These are phyloP conservation scores for Sesbania bispinosa DNA, from an alignment of 306 rosid species.

Conservation along the genomic window DNA sequence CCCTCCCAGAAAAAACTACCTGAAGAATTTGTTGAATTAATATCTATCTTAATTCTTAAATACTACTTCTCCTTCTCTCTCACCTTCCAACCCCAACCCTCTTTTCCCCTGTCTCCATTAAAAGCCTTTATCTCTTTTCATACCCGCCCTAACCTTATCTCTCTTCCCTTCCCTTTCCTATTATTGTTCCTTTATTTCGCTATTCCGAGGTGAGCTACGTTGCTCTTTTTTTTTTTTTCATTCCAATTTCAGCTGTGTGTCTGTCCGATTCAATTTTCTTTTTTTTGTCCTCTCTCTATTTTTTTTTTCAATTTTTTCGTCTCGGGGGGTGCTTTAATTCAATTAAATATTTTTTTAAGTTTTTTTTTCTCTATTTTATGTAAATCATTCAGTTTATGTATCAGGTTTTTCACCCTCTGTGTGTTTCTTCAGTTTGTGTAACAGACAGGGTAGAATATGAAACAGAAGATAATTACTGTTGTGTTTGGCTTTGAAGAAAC, in stretches of 20 bases:
- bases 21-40: conserved; percentile 21
- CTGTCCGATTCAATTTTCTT: neutral
- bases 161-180: neutral
- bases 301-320: conserved; percentile 16
- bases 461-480: conserved; percentile 22
- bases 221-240: neutral
- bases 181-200: neutral
- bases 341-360: neutral
- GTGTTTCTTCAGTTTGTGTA: conserved; percentile 1
- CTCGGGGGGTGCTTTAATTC: neutral
- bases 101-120: too few relatives aligned
- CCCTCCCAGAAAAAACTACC: neutral
- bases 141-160: conserved; percentile 7
- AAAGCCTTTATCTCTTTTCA: too few relatives aligned
- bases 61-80: neutral
- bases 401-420: neutral
- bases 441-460: conserved; percentile 18
- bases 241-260: conserved; percentile 12
- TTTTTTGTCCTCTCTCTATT: neutral
- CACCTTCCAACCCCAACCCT: neutral
- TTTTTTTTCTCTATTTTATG: neutral
- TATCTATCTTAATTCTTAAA: neutral
- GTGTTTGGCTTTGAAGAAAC: too few relatives aligned
- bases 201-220: conserved; percentile 20
- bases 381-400: neutral